Evolutionary conservation across 2,329 filamentous ascomycete species (phyloP).

Genomic region (Botrytis galanthina): DNA sequence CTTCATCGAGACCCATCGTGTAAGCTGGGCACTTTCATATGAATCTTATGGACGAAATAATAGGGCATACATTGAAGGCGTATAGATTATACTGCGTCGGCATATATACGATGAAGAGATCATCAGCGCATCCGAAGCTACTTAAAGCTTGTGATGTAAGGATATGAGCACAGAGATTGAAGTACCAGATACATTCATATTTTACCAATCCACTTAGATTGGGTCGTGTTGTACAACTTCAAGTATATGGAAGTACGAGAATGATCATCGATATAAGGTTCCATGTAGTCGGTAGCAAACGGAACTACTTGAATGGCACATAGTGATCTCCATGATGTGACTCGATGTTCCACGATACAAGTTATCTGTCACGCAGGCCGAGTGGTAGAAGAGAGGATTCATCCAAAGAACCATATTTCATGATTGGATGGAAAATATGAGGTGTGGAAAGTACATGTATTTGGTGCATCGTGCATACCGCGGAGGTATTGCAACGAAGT

Average conservation of each 20-base stretch:
- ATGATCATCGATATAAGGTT: background rate
- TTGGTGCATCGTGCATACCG: slow-evolving; percentile 9
- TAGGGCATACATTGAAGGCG: background rate
- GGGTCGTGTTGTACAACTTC: background rate
- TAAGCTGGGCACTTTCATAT: background rate
- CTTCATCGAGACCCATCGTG: background rate
- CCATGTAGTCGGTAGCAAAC: slow-evolving; percentile 12
- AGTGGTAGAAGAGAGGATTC: background rate
- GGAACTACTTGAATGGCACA: background rate
- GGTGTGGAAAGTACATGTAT: slow-evolving; percentile 2
- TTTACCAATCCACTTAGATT: slow-evolving; percentile 3
- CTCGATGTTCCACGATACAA: background rate
- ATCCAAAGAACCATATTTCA: background rate
- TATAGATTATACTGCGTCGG: background rate
- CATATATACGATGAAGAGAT: background rate
- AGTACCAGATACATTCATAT: background rate
- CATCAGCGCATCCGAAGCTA: background rate
- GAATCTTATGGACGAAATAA: background rate
- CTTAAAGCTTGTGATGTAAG: background rate
- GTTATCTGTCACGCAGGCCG: background rate
- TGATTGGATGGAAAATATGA: background rate
- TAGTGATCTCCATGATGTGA: slow-evolving; percentile 8
- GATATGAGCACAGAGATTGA: background rate
- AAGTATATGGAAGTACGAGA: slow-evolving; percentile 3
- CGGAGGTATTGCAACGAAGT: background rate